Evolutionary conservation across 768 basidiomycete genomes (phyloP).

Genomic region (Termitomyces sp.): DNA sequence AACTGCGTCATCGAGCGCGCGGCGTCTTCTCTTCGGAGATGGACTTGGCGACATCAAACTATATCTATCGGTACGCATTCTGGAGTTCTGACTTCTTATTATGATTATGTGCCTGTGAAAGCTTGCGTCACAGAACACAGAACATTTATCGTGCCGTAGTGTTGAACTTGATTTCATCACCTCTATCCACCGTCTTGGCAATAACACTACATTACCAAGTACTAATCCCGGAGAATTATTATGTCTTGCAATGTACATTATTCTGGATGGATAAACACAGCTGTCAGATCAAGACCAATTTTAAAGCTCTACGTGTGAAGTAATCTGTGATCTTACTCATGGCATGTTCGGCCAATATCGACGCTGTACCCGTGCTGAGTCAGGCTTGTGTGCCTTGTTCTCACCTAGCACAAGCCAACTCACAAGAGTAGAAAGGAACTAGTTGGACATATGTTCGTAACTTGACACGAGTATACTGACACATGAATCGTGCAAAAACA

Average conservation of each 20-base stretch:
- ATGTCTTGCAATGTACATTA: not conserved
- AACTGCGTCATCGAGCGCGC: not conserved
- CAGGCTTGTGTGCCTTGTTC: not conserved
- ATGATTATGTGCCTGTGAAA: not conserved
- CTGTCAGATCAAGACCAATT: not conserved
- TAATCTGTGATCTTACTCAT: not conserved
- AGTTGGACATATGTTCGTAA: not conserved
- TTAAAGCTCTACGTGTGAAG: not conserved
- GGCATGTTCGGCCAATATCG: not conserved
- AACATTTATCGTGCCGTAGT: not conserved
- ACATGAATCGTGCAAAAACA: conserved; percentile 12
- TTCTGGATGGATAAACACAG: not conserved
- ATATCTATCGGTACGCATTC: not conserved
- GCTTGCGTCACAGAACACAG: not conserved
- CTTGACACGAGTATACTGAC: conserved; percentile 10
- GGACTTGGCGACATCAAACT: not conserved
- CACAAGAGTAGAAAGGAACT: too few relatives aligned
- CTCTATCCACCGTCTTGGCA: not conserved
- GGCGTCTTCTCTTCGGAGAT: not conserved
- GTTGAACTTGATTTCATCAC: not conserved
- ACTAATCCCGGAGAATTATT: not conserved
- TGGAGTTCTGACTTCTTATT: not conserved
- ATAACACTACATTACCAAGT: not conserved
- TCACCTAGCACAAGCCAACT: not conserved
- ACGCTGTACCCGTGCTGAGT: not conserved